Evolutionary conservation across 2,329 filamentous ascomycete species (phyloP).

Genomic region (Diaporthe sp.): DNA sequence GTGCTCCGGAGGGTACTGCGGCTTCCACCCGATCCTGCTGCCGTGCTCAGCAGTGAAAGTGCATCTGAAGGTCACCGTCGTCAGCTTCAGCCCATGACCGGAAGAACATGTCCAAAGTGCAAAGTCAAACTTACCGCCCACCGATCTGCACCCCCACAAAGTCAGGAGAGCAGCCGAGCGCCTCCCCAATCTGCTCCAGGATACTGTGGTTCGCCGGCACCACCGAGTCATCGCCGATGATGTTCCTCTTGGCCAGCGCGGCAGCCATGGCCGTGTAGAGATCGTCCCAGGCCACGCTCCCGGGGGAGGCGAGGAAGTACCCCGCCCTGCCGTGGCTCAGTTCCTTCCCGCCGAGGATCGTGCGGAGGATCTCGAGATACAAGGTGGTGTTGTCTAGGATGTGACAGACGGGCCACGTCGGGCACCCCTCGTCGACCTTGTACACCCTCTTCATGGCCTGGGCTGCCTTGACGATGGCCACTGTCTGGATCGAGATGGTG

Average conservation of each 20-base stretch:
- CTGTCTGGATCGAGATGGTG: slow-evolving; percentile 64
- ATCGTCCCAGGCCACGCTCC: slow-evolving; percentile 64
- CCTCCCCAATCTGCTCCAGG: slow-evolving; percentile 58
- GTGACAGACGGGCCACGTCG: slow-evolving; percentile 67
- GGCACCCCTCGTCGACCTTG: slow-evolving; percentile 54
- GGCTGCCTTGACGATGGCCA: slow-evolving; percentile 62
- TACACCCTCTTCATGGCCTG: slow-evolving; percentile 57
- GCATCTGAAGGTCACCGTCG: slow-evolving; percentile 50
- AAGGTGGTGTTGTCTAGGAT: slow-evolving; percentile 61
- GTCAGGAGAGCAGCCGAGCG: slow-evolving; percentile 51
- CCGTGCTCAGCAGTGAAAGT: slow-evolving; percentile 59
- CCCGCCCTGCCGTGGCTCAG: slow-evolving; percentile 58
- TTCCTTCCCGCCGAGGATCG: slow-evolving; percentile 57
- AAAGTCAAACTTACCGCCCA: slow-evolving; percentile 54
- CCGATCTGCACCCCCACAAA: slow-evolving; percentile 58
- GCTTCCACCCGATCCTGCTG: slow-evolving; percentile 60
- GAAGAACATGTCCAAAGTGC: neutral
- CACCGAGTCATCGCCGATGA: slow-evolving; percentile 56
- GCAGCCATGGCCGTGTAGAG: slow-evolving; percentile 62
- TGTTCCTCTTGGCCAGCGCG: slow-evolving; percentile 54
- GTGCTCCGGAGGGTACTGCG: slow-evolving; percentile 58
- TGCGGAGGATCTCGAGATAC: slow-evolving; percentile 60
- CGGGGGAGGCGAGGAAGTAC: slow-evolving; percentile 65
- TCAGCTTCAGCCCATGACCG: slow-evolving; percentile 19
- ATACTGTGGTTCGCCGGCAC: slow-evolving; percentile 52